Evolutionary conservation across 202 grass and related monocot genomes (phyloP).

Genomic region (Carex sylvatica): DNA sequence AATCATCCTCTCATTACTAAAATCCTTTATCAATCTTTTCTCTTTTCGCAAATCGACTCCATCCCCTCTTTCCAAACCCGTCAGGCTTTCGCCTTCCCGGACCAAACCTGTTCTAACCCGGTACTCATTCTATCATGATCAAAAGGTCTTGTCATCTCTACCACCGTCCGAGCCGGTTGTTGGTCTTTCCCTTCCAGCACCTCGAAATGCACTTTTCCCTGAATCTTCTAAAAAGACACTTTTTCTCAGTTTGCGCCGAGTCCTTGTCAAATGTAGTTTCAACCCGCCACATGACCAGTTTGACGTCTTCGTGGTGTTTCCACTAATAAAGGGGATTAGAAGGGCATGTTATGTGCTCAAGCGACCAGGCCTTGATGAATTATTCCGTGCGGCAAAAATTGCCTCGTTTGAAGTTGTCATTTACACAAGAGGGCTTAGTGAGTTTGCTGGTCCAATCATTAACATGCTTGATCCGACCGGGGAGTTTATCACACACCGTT

Average conservation of each 20-base stretch:
- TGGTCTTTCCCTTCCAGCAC: too few species aligned
- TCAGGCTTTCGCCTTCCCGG: background rate
- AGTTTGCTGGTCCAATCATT: background rate
- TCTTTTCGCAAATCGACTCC: background rate
- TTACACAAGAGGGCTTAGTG: background rate
- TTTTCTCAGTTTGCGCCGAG: background rate
- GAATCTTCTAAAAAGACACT: conserved; percentile 2
- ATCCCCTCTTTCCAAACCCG: background rate
- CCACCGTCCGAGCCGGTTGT: background rate
- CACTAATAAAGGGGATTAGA: background rate
- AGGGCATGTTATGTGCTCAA: conserved; percentile 6
- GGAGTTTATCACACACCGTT: background rate
- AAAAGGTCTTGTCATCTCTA: background rate
- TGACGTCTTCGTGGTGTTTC: conserved; percentile 1
- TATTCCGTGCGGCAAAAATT: background rate
- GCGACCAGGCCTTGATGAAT: background rate
- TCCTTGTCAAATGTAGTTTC: background rate
- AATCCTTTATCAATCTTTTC: background rate
- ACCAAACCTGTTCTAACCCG: background rate
- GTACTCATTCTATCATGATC: background rate
- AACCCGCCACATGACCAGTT: background rate
- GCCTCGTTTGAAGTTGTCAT: background rate
- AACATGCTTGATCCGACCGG: background rate
- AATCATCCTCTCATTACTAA: background rate
- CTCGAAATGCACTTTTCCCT: background rate